Base-by-base conservation (phyloP, 805 yeast genomes). In the Kodamaea jinghongensis region DNA sequence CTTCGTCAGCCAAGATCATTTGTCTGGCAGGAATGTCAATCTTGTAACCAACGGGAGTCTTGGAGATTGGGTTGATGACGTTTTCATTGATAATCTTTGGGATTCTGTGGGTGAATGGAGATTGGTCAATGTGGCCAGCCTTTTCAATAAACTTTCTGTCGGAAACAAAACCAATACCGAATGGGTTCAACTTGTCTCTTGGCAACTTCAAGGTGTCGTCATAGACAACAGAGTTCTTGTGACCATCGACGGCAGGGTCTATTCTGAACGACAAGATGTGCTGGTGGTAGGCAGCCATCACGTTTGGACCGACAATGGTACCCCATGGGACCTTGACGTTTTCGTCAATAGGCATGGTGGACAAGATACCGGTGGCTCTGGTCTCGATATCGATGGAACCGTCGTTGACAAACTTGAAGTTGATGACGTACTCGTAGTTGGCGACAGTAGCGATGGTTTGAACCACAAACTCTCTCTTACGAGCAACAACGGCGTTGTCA, bases 401-500 rank as follows among this genome's bases (percentile, higher is more conserved):
- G 49, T 82, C 88, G 63, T 79, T 87, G 53, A 80, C 85, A 54
- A 85, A 79, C 56, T 83, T 76, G 57, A 80, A 67, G 65, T 83
- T 83, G 51, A 84, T 61, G 48, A 82, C 76, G 68, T 85, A 85
- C 67, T 85, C 93, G 67, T 85, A 85, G 71, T 85, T 85, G 44
- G 89, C 88, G 46, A 84, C 91, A 28, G 93, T 85, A 23, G 90
- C 87, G 56, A 85, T 80, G 40, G 87, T 82, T 68, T 85, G 91
- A 46, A 84, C 75, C 32, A 84, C 81, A 50, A 85, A 79, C 60
- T 83, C 87, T 64, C 91, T 78, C 68, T 81, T 79, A 72, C 93
- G 79, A 16, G 84, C 81, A 46, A 81, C 81, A 47, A 81, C 82
- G n/a, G 87, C 78, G 43, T 71, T 68, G 44, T 72, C 70, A 42